phyloP scores from a whole-genome alignment of 2,329 filamentous ascomycete species.

The Exutisphaerella laricina region DNA sequence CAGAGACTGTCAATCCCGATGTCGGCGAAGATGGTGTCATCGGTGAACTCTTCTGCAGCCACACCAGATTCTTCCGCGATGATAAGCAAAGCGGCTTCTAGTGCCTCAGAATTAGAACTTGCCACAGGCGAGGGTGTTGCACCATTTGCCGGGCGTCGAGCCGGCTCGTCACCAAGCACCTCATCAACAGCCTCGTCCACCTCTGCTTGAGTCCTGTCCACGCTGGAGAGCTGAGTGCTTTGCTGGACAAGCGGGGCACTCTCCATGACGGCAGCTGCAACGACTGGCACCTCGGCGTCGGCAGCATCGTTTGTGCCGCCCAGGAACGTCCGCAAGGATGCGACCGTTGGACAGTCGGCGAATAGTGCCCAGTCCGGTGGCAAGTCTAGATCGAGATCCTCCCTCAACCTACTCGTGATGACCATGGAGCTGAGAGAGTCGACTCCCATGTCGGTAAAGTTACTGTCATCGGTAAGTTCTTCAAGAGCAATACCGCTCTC shows the following conservation, averaged over 20 bases:
- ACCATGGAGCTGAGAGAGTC: constrained; percentile 24
- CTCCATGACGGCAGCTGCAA: too few relatives aligned
- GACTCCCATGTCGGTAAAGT: constrained; percentile 27
- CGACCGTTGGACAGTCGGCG: constrained; percentile 1
- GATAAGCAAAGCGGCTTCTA: constrained; percentile 12
- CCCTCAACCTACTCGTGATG: not conserved
- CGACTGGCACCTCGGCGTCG: too few relatives aligned
- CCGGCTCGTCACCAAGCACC: too few relatives aligned
- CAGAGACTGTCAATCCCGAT: constrained; percentile 31
- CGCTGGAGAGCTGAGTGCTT: too few relatives aligned
- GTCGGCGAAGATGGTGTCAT: constrained; percentile 25
- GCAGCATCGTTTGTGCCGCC: not conserved
- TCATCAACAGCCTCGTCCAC: too few relatives aligned
- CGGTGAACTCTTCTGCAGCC: constrained; percentile 23
- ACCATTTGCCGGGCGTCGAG: too few relatives aligned
- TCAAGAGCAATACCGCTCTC: constrained; percentile 27
- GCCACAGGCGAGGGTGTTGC: too few relatives aligned
- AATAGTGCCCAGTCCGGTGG: constrained; percentile 7
- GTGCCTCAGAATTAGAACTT: not conserved
- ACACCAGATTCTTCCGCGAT: constrained; percentile 30
- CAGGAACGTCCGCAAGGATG: not conserved
- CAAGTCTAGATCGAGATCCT: not conserved
- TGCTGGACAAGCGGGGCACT: too few relatives aligned
- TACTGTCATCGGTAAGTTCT: constrained; percentile 27
- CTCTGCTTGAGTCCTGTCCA: too few relatives aligned